phyloP scores from a whole-genome alignment of 2,329 filamentous ascomycete genomes.

The Microdochium trichocladiopsis region DNA sequence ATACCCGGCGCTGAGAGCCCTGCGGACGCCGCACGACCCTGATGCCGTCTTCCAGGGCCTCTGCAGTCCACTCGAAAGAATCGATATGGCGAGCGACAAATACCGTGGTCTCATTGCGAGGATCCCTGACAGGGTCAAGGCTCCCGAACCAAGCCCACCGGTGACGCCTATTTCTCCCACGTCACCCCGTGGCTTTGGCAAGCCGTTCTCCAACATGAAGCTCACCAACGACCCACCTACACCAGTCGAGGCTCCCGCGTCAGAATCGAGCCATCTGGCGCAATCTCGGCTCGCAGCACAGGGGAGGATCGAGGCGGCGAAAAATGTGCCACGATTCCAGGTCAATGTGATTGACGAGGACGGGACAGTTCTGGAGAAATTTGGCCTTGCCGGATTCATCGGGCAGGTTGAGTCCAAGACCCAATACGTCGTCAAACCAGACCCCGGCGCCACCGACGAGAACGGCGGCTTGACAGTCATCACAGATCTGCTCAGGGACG shows the following conservation, averaged over 20 bases:
- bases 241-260: not conserved
- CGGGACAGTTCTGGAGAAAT: conserved; percentile 42
- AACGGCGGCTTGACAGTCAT: conserved; percentile 48
- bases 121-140: conserved; percentile 10
- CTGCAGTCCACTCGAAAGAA: conserved; percentile 53
- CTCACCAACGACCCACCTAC: not conserved
- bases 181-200: conserved; percentile 12
- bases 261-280: conserved; percentile 36
- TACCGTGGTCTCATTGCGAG: conserved; percentile 25
- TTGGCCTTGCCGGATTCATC: conserved; percentile 53
- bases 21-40: conserved; percentile 63
- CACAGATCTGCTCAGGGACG: conserved; percentile 38
- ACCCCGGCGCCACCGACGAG: conserved; percentile 47
- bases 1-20: conserved; percentile 52
- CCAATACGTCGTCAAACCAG: conserved; percentile 51
- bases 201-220: not conserved
- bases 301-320: conserved; percentile 52
- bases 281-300: conserved; percentile 58
- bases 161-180: conserved; percentile 23
- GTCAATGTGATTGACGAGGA: conserved; percentile 51
- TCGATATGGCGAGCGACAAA: conserved; percentile 43
- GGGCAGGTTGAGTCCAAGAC: conserved; percentile 54
- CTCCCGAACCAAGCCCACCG: conserved; percentile 9
- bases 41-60: conserved; percentile 63
- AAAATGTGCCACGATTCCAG: conserved; percentile 44